A percentile compares a stretch with the other conserved stretches of the same genome.
phyloP scores from a whole-genome alignment of 2,329 filamentous ascomycete species.

The Cladosporium velox region DNA sequence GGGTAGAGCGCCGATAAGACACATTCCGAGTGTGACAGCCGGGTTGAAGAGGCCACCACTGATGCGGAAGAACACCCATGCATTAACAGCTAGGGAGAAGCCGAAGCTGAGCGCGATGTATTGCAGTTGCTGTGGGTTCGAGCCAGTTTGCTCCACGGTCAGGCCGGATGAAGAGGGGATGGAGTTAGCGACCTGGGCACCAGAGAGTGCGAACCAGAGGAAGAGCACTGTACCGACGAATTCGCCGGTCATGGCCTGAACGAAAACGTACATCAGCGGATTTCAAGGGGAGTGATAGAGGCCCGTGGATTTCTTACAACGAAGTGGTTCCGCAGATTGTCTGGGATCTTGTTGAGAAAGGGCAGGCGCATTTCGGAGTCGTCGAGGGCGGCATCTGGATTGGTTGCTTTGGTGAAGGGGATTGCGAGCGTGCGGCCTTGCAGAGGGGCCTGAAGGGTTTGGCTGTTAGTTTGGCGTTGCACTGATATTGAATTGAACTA shows the following conservation, averaged over 20 bases:
- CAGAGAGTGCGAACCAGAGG: slow-evolving; percentile 48
- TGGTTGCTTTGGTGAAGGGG: slow-evolving; percentile 38
- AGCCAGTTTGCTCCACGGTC: slow-evolving; percentile 33
- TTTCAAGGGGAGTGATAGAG: too few species aligned
- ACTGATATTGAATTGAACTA: too few species aligned
- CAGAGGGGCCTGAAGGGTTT: slow-evolving; percentile 27
- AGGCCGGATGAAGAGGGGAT: slow-evolving; percentile 33
- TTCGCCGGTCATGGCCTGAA: slow-evolving; percentile 38
- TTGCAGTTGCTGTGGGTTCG: slow-evolving; percentile 41
- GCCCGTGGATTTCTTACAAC: slow-evolving; percentile 22
- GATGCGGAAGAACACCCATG: slow-evolving; percentile 41
- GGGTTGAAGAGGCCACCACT: slow-evolving; percentile 40
- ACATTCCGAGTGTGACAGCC: slow-evolving; percentile 38
- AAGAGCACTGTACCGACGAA: slow-evolving; percentile 50
- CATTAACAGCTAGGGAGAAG: slow-evolving; percentile 45
- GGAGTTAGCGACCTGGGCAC: slow-evolving; percentile 49
- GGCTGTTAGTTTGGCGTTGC: too few species aligned
- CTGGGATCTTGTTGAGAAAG: slow-evolving; percentile 30
- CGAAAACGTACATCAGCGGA: neutral
- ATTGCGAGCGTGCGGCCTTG: slow-evolving; percentile 33
- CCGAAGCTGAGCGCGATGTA: slow-evolving; percentile 43
- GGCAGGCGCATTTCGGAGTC: slow-evolving; percentile 34
- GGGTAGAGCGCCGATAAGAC: slow-evolving; percentile 39
- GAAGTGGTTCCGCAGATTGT: slow-evolving; percentile 35
- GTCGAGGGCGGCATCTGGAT: slow-evolving; percentile 26